Conservation (phyloP, 345 rosid genomes). For the Ricinus communis region DNA sequence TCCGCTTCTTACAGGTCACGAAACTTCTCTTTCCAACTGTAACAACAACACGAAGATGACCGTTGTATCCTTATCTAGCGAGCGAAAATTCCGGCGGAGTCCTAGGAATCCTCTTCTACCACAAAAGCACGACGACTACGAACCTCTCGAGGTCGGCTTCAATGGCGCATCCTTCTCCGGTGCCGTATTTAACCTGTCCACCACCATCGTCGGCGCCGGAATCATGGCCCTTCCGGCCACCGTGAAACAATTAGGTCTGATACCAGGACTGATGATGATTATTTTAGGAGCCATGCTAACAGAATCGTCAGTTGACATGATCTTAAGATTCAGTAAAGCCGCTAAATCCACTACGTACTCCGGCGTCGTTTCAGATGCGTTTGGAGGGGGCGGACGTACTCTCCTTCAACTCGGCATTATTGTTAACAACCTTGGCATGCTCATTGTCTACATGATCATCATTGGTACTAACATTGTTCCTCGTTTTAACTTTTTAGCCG, state of each 20-base stretch:
- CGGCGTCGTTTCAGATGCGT: constrained; percentile 51
- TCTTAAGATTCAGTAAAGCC: constrained; percentile 53
- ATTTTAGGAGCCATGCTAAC: constrained; percentile 45
- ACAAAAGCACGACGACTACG: constrained; percentile 20
- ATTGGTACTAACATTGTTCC: constrained; percentile 35
- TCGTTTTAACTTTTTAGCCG: background rate
- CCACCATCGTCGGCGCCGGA: constrained; percentile 65
- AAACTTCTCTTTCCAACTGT: background rate
- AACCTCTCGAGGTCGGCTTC: constrained; percentile 31
- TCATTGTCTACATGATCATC: constrained; percentile 63
- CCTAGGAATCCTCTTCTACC: constrained; percentile 46
- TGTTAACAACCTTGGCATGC: constrained; percentile 65
- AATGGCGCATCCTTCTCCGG: constrained; percentile 58
- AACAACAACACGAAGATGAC: constrained; percentile 36
- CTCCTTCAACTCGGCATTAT: constrained; percentile 58
- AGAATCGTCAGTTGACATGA: constrained; percentile 47
- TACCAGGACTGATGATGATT: constrained; percentile 51
- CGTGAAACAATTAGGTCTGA: constrained; percentile 52
- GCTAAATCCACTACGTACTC: constrained; percentile 54
- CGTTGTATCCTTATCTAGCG: constrained; percentile 28
- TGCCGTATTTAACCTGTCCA: constrained; percentile 66
- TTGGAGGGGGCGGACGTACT: constrained; percentile 44
- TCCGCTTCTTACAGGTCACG: too few relatives aligned
- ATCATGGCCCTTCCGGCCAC: constrained; percentile 71
- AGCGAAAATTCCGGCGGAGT: constrained; percentile 48